Conservation (phyloP, 768 basidiomycete species). For the Trametes maxima region DNA sequence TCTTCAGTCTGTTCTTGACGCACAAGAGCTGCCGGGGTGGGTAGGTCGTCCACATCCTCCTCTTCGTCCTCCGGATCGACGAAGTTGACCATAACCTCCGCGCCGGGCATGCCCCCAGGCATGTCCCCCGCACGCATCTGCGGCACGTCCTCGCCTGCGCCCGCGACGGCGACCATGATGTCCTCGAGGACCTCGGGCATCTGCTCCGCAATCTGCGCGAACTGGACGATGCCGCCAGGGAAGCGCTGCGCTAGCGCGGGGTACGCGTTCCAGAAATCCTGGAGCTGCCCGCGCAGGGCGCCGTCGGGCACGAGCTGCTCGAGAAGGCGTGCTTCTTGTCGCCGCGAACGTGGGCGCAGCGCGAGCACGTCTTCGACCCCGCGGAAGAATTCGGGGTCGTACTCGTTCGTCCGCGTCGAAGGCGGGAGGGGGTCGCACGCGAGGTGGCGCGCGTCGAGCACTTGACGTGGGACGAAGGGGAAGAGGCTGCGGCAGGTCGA, state of each 20-base stretch:
- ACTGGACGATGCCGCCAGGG: conserved; percentile 66
- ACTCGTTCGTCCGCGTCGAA: conserved; percentile 53
- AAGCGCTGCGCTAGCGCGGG: conserved; percentile 57
- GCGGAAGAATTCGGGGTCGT: conserved; percentile 77
- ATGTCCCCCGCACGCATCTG: conserved; percentile 35
- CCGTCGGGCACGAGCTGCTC: conserved; percentile 61
- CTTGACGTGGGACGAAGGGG: conserved; percentile 67
- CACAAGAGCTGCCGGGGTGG: conserved; percentile 24
- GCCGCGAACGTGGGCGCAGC: conserved; percentile 40
- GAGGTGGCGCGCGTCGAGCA: conserved; percentile 56
- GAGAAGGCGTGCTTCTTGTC: conserved; percentile 54
- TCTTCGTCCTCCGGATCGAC: conserved; percentile 41
- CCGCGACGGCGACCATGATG: conserved; percentile 51
- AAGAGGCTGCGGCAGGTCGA: conserved; percentile 55
- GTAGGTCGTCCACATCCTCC: conserved; percentile 45
- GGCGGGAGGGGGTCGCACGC: conserved; percentile 92
- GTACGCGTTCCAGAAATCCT: conserved; percentile 60
- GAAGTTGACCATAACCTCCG: conserved; percentile 28
- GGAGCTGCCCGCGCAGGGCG: conserved; percentile 56
- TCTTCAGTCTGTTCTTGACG: conserved; percentile 21
- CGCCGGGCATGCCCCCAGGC: conserved; percentile 51
- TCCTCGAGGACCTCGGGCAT: conserved; percentile 52
- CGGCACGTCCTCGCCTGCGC: conserved; percentile 38
- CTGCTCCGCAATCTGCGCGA: conserved; percentile 54
- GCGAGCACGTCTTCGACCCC: conserved; percentile 57